Evolutionary conservation across 352 stramenopile species (phyloP).

Genomic region (Pythium diclinum): DNA sequence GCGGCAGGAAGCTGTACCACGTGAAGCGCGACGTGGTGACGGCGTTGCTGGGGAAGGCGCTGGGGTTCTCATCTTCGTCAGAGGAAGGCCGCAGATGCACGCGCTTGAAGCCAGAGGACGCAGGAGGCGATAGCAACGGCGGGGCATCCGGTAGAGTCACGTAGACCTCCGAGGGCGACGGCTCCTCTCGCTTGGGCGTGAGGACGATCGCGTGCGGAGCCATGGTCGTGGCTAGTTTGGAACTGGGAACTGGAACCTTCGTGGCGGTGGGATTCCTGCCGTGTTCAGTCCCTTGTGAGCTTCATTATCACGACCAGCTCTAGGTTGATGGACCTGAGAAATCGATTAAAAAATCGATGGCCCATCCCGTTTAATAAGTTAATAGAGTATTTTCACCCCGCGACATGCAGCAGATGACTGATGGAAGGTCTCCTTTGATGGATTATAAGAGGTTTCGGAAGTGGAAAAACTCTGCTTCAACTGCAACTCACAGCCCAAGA

Average conservation of each 20-base stretch:
- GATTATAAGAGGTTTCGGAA: background rate
- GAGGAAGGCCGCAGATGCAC: background rate
- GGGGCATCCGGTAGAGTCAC: background rate
- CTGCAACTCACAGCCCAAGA: background rate
- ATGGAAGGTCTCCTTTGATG: background rate
- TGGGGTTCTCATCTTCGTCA: background rate
- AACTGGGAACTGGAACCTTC: background rate
- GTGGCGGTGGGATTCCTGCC: too few relatives aligned
- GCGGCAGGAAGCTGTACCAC: constrained; percentile 80
- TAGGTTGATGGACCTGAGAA: background rate
- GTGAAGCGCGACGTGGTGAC: constrained; percentile 83
- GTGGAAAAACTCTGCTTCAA: background rate
- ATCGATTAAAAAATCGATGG: background rate
- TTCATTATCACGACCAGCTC: background rate
- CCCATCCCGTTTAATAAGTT: background rate
- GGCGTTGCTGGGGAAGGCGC: constrained; percentile 37
- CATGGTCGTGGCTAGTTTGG: background rate
- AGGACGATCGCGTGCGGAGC: background rate
- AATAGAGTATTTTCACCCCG: background rate
- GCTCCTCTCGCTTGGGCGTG: background rate
- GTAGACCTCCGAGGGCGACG: background rate
- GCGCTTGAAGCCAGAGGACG: background rate
- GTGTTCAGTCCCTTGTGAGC: too few relatives aligned
- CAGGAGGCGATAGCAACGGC: background rate
- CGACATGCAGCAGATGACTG: background rate